Conservation (phyloP, 306 rosid genomes). For the Malus sylvestris region DNA sequence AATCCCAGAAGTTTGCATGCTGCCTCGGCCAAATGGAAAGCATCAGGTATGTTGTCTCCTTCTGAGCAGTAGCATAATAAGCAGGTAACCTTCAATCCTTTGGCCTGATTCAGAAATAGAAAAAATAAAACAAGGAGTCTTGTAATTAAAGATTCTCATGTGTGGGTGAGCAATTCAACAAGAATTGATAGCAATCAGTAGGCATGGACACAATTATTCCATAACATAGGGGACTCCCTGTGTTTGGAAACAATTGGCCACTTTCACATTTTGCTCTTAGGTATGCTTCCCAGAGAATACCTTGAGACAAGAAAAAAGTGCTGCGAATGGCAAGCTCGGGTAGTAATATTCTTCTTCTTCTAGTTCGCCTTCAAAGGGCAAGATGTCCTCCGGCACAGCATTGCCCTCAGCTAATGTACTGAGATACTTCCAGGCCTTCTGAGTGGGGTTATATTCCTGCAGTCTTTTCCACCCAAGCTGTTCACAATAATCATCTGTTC, state of each 20-base stretch:
- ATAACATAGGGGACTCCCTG: not conserved
- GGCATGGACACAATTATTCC: not conserved
- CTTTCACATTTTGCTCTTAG: not conserved
- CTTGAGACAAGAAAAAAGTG: conserved; percentile 79
- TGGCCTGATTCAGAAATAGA: conserved; percentile 47
- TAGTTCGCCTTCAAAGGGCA: conserved; percentile 53
- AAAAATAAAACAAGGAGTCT: not conserved
- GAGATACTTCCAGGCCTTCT: conserved; percentile 67
- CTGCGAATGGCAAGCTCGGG: conserved; percentile 88
- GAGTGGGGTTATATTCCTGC: conserved; percentile 66
- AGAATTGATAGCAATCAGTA: not conserved
- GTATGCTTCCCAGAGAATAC: conserved; percentile 24
- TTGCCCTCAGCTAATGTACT: conserved; percentile 58
- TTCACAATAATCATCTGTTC: conserved; percentile 68
- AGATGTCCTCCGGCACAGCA: conserved; percentile 32
- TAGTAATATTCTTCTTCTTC: conserved; percentile 83
- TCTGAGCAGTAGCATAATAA: conserved; percentile 85
- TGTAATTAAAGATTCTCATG: not conserved
- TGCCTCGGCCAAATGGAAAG: conserved; percentile 81
- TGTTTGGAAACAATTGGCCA: not conserved
- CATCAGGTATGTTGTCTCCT: conserved; percentile 87
- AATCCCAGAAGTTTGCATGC: conserved; percentile 48
- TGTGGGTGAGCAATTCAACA: not conserved
- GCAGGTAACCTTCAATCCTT: conserved; percentile 88
- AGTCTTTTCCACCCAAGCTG: conserved; percentile 76